Base-by-base conservation (phyloP, 2,329 filamentous ascomycete species). In the Colletotrichum sp. region DNA sequence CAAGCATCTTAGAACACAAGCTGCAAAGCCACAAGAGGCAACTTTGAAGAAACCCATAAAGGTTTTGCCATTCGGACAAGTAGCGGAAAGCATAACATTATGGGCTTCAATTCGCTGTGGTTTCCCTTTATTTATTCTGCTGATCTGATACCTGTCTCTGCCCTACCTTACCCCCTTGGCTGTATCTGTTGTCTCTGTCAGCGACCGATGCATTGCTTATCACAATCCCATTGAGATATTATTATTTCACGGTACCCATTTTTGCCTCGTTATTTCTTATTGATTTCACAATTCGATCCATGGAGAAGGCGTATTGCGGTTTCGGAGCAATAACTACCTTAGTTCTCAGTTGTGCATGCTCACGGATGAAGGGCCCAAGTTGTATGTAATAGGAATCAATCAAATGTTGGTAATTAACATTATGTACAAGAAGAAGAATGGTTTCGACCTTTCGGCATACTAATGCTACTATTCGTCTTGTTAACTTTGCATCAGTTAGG, bases 251-350 rank as follows among this genome's bases (percentile, higher is more conserved):
- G 1, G 19, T 44, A 6, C 1, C 8, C 1, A n/a, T n/a, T 2
- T n/a, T n/a, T 12, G 8, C 19, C 9, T n/a, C 39, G 19, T 44
- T 0, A n/a, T n/a, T 11, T n/a, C 9, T 6, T 11, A 0, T 44
- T 11, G 0, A 11, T 6, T n/a, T n/a, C 19, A 44, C 39, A 6
- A 3, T n/a, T 44, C 5, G 0, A 6, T 44, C 39, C 0, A 11
- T 12, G 1, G 3, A 12, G 1, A 44, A 6, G 8, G 5, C 19
- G n/a, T 0, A n/a, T n/a, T 44, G 19, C 1, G 39, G 5, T 44
- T 0, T 11, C 19, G 2, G 39, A 44, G 39, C 8, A 44, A 19
- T 3, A 11, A 19, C 2, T 39, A 44, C 8, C 16, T 11, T 6
- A 44, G 36, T n/a, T 44, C 16, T n/a, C 16, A 3, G 36, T 44